Conservation (phyloP, 192 early-diverging fungal genomes). For the Allomyces javanicus region DNA sequence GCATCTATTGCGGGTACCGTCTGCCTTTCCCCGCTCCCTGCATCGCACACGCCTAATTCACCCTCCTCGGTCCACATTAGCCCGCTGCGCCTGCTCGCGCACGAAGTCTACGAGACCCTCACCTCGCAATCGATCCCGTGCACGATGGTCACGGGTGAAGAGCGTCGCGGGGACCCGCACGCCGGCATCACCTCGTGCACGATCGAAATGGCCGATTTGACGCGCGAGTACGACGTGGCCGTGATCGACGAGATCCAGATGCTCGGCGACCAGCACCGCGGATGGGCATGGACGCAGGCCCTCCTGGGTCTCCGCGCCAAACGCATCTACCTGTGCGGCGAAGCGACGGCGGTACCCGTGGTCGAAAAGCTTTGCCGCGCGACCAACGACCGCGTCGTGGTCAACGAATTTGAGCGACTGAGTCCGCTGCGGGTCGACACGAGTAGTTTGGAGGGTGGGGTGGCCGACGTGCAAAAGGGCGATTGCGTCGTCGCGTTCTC, state of each 20-base stretch:
- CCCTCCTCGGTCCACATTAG: not conserved
- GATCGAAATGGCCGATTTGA: slow-evolving; percentile 68
- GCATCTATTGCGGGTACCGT: slow-evolving; percentile 60
- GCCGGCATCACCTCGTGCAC: slow-evolving; percentile 50
- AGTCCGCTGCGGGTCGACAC: slow-evolving; percentile 37
- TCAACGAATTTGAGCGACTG: slow-evolving; percentile 58
- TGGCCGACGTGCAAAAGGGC: slow-evolving; percentile 42
- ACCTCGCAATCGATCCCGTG: slow-evolving; percentile 53
- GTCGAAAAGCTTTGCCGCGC: slow-evolving; percentile 47
- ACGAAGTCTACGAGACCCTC: slow-evolving; percentile 80
- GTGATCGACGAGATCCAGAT: slow-evolving; percentile 97
- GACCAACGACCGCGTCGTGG: slow-evolving; percentile 60
- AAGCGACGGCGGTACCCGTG: slow-evolving; percentile 62
- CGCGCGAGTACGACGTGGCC: slow-evolving; percentile 45
- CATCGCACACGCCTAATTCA: no score
- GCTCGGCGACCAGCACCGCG: slow-evolving; percentile 62
- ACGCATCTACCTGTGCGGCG: slow-evolving; percentile 87
- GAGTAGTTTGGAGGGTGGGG: slow-evolving; percentile 29
- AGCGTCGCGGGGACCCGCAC: slow-evolving; percentile 27
- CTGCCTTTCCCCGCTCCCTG: no score
- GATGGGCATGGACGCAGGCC: slow-evolving; percentile 93
- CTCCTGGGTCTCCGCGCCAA: slow-evolving; percentile 53
- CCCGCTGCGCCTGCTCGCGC: slow-evolving; percentile 75
- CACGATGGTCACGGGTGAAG: slow-evolving; percentile 81
- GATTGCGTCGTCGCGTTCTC: slow-evolving; percentile 87